Percentiles rank a stretch among this genome's conserved stretches.
These are phyloP conservation scores for Lasiodiplodia gonubiensis DNA, from an alignment of 2,329 filamentous ascomycete species.

Conservation along the genomic window DNA sequence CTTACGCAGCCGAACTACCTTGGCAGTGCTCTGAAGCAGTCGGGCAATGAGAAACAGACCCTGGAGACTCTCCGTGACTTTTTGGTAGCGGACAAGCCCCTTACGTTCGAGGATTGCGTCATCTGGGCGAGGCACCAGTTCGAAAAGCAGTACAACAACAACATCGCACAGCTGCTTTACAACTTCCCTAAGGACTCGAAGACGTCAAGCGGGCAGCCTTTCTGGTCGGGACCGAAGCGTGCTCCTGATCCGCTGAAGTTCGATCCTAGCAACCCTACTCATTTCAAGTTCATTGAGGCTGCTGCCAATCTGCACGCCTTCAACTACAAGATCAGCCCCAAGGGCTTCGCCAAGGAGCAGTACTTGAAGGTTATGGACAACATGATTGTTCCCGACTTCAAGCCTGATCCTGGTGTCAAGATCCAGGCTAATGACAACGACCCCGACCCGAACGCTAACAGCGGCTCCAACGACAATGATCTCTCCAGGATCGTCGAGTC, in stretches of 20 bases:
- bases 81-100: slow-evolving; percentile 87
- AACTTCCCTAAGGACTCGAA: slow-evolving; percentile 96
- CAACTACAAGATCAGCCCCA: slow-evolving; percentile 96
- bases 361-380: slow-evolving; percentile 84
- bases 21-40: slow-evolving; percentile 84
- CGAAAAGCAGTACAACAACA: slow-evolving; percentile 96
- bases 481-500: slow-evolving; percentile 72
- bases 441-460: slow-evolving; percentile 82
- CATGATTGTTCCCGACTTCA: slow-evolving; percentile 95
- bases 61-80: slow-evolving; percentile 89
- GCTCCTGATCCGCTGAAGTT: slow-evolving; percentile 92
- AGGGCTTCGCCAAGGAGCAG: slow-evolving; percentile 70
- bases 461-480: slow-evolving; percentile 69
- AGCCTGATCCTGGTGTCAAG: slow-evolving; percentile 87
- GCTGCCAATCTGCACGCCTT: slow-evolving; percentile 93
- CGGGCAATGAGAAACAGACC: slow-evolving; percentile 92
- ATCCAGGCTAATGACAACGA: slow-evolving; percentile 97
- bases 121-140: slow-evolving; percentile 93
- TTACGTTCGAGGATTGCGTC: slow-evolving; percentile 94
- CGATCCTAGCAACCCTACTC: slow-evolving; percentile 80
- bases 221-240: slow-evolving; percentile 99
- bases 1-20: slow-evolving; percentile 91
- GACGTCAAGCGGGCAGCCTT: slow-evolving; percentile 85
- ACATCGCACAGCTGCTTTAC: slow-evolving; percentile 91
- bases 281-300: slow-evolving; percentile 85